These are phyloP conservation scores for Gossypium schwendimanii DNA, from an alignment of 441 rosid genomes.

Conservation along the genomic window DNA sequence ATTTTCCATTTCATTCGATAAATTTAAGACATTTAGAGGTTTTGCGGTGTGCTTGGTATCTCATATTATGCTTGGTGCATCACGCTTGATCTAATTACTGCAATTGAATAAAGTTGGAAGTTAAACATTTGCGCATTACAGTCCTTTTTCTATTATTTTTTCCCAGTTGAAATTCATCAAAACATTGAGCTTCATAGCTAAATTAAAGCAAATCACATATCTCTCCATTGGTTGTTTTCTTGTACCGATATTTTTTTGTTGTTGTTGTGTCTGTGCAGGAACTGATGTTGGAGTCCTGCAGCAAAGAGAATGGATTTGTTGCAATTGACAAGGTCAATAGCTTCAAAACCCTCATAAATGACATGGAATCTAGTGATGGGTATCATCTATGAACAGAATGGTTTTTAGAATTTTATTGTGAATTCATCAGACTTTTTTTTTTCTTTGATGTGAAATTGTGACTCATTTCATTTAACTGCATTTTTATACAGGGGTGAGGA, in stretches of 20 bases:
- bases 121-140: not conserved
- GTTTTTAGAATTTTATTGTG: conserved; percentile 7
- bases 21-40: not conserved
- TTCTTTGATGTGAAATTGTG: not conserved
- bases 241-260: not conserved
- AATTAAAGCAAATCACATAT: not conserved
- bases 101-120: not conserved
- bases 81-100: not conserved
- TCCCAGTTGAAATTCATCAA: not conserved
- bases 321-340: conserved; percentile 36
- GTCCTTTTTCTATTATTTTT: not conserved
- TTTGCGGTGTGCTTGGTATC: not conserved
- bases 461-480: conserved; percentile 7
- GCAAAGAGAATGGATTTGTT: conserved; percentile 46
- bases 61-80: not conserved
- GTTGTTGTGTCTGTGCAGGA: conserved; percentile 33
- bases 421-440: not conserved
- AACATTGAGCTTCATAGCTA: not conserved
- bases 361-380: conserved; percentile 42
- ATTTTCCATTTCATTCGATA: not conserved
- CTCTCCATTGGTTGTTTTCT: not conserved
- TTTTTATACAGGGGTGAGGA: conserved; percentile 46
- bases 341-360: conserved; percentile 26
- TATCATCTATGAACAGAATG: conserved; percentile 21
- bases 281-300: conserved; percentile 40